A percentile compares a stretch with the other conserved stretches of the same genome.
Evolutionary conservation across 495 filamentous ascomycete genomes (phyloP).

Genomic region (Lasiosphaeris hirsuta): DNA sequence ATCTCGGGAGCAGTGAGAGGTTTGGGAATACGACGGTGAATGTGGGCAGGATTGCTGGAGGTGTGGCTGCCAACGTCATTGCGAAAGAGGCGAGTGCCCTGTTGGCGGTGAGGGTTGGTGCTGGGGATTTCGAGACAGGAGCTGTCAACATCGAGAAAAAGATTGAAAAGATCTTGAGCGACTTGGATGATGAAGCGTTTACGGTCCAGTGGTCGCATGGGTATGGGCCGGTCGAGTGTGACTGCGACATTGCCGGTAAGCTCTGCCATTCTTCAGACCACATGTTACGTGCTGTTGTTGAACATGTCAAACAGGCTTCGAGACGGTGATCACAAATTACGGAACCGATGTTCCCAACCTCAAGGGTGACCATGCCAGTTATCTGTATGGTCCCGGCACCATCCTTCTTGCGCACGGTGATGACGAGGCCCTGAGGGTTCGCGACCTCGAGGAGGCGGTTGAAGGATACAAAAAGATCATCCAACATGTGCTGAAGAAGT

Average conservation of each 20-base stretch:
- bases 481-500: conserved; percentile 50
- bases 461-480: conserved; percentile 69
- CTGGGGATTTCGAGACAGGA: conserved; percentile 58
- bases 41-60: conserved; percentile 71
- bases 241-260: conserved; percentile 71
- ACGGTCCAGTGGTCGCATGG: conserved; percentile 54
- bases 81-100: conserved; percentile 64
- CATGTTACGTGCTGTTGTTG: neutral
- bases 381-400: conserved; percentile 83
- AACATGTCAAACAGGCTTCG: conserved; percentile 53
- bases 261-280: neutral
- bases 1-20: conserved; percentile 67
- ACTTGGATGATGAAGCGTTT: conserved; percentile 55
- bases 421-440: conserved; percentile 71
- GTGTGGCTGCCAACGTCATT: conserved; percentile 87
- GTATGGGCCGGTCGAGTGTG: conserved; percentile 73
- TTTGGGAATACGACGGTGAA: conserved; percentile 88
- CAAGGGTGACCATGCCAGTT: conserved; percentile 67
- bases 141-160: conserved; percentile 48
- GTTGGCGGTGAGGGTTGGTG: conserved; percentile 71
- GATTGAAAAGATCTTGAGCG: conserved; percentile 57
- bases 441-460: conserved; percentile 66
- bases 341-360: conserved; percentile 88
- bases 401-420: conserved; percentile 88
- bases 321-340: conserved; percentile 78